These are phyloP conservation scores for Aurantiochytrium sp. DNA, from an alignment of 108 stramenopile genomes.

Conservation along the genomic window DNA sequence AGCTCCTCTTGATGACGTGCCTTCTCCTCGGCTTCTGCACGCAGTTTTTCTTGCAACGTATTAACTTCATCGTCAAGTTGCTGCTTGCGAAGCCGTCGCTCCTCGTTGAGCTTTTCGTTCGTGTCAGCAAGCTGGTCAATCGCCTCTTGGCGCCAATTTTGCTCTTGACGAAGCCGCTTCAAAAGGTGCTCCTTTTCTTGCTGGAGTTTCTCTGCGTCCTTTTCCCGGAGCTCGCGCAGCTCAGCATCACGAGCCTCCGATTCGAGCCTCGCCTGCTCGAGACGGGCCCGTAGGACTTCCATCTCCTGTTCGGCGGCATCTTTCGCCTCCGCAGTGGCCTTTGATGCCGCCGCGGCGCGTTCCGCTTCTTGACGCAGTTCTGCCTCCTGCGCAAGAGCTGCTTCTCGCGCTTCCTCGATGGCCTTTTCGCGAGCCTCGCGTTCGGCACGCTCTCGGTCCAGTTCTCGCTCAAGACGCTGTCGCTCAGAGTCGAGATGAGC, in stretches of 20 bases:
- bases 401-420: not conserved
- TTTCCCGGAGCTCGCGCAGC: not conserved
- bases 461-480: not conserved
- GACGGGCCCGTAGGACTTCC: not conserved
- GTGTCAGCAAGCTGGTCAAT: not conserved
- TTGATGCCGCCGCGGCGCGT: not conserved
- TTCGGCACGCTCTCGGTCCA: not conserved
- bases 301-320: not conserved
- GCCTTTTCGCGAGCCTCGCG: not conserved
- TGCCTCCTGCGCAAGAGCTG: not conserved
- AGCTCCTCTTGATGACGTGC: not conserved
- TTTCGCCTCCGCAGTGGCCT: not conserved
- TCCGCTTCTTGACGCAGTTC: not conserved
- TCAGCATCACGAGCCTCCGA: not conserved
- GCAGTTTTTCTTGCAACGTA: not conserved
- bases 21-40: not conserved
- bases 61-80: not conserved
- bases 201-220: not conserved
- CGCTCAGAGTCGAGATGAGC: not conserved
- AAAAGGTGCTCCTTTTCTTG: not conserved
- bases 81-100: not conserved
- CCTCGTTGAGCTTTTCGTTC: constrained; percentile 6
- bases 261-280: not conserved
- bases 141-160: constrained; percentile 4
- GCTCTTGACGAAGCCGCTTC: not conserved